Percentiles rank a stretch among this genome's conserved stretches.
Conservation (phyloP, 257 asterid genomes). For the Solanum lycopersicoides region DNA sequence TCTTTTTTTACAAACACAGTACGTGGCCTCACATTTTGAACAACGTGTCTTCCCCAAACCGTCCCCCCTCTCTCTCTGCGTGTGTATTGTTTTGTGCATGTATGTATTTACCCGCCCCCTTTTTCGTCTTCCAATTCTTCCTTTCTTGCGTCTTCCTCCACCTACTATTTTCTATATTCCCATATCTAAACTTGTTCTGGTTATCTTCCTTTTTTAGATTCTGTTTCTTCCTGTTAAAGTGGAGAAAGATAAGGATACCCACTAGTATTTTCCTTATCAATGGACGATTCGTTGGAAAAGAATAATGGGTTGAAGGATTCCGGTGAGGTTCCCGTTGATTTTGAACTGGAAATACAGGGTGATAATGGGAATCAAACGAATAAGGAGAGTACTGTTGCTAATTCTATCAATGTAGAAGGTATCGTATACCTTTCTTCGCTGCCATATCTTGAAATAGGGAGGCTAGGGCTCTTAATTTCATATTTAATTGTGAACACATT, state of each 20-base stretch:
- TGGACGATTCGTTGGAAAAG: neutral
- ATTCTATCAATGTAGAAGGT: neutral
- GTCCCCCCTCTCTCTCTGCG: neutral
- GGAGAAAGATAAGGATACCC: neutral
- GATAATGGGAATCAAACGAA: neutral
- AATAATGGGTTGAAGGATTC: neutral
- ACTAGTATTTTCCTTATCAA: neutral
- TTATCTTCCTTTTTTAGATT: neutral
- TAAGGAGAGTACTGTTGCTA: neutral
- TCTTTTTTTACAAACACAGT: neutral
- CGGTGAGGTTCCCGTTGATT: constrained; percentile 4
- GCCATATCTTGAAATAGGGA: too few relatives aligned
- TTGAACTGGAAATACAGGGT: neutral
- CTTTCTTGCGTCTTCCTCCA: neutral
- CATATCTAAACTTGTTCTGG: neutral
- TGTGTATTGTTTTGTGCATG: neutral
- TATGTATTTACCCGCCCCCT: neutral
- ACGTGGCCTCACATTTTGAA: constrained; percentile 1
- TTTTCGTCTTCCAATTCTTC: neutral
- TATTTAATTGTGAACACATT: neutral
- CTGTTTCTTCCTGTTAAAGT: neutral
- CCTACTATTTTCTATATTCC: neutral
- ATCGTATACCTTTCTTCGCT: neutral
- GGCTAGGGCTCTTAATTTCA: neutral
- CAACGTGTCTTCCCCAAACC: constrained; percentile 2